phyloP scores from a whole-genome alignment of 129 eudicot genomes.

The Sambucus nigra region DNA sequence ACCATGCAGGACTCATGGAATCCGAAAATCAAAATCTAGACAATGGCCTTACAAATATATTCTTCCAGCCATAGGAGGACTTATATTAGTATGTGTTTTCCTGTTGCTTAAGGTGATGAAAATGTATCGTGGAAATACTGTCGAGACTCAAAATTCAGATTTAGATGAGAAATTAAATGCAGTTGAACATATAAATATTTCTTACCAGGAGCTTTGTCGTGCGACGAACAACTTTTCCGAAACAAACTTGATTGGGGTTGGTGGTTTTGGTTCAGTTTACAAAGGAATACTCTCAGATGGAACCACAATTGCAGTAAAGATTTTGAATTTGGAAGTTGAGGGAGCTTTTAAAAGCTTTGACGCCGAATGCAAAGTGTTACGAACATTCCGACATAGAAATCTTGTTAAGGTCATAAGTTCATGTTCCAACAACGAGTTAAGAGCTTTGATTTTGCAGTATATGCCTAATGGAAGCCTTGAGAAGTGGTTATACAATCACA shows the following conservation, averaged over 20 bases:
- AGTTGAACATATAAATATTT: background rate
- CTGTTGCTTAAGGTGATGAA: background rate
- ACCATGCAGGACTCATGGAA: too few species aligned
- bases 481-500: background rate
- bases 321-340: background rate
- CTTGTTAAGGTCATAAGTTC: background rate
- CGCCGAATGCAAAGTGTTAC: background rate
- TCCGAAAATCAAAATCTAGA: background rate
- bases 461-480: constrained; percentile 4
- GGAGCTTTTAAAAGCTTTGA: background rate
- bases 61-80: too few species aligned
- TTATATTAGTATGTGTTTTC: background rate
- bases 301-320: background rate
- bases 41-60: background rate
- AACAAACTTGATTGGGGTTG: background rate
- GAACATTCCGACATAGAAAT: background rate
- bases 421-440: background rate
- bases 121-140: too few species aligned
- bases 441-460: constrained; percentile 1
- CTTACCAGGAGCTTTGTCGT: background rate
- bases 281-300: too few species aligned
- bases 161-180: background rate
- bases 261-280: background rate
- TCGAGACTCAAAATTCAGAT: background rate
- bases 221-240: constrained; percentile 1